Conservation (phyloP, 768 basidiomycete species). For the Termitomyces eurrhizus region DNA sequence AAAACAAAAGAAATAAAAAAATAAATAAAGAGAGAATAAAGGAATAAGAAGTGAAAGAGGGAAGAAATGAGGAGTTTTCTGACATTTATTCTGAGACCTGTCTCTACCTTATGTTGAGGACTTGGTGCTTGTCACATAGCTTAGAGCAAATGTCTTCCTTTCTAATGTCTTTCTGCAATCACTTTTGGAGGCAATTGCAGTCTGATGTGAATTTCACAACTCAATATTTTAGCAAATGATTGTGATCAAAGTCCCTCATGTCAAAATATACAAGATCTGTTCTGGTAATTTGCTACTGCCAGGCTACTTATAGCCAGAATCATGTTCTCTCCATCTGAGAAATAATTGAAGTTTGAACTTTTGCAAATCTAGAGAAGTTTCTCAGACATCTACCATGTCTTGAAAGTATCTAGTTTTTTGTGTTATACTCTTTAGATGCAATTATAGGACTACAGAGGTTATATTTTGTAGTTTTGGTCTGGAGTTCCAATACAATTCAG, state of each 20-base stretch:
- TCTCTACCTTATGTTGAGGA: not conserved
- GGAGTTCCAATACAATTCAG: conserved; percentile 3
- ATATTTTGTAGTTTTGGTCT: conserved; percentile 1
- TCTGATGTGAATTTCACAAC: not conserved
- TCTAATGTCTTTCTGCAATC: not conserved
- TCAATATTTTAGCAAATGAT: conserved; percentile 1
- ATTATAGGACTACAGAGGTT: conserved; percentile 6
- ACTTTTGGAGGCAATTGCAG: not conserved
- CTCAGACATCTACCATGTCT: not conserved
- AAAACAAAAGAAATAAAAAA: too few relatives aligned
- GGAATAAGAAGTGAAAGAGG: too few relatives aligned
- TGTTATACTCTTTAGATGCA: not conserved
- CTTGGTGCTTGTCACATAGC: not conserved
- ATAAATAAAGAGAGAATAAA: too few relatives aligned
- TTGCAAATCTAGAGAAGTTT: conserved; percentile 6
- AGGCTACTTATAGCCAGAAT: not conserved
- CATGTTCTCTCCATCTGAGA: conserved; percentile 1
- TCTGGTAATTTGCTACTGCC: conserved; percentile 1
- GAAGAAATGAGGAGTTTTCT: too few relatives aligned
- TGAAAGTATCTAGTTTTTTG: not conserved
- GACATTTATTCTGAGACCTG: not conserved
- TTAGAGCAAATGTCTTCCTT: not conserved
- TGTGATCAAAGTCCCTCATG: conserved; percentile 11
- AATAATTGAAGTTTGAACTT: conserved; percentile 5
- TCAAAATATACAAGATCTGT: conserved; percentile 1